phyloP scores from a whole-genome alignment of 108 stramenopile species.

The Cyclotella sp. region DNA sequence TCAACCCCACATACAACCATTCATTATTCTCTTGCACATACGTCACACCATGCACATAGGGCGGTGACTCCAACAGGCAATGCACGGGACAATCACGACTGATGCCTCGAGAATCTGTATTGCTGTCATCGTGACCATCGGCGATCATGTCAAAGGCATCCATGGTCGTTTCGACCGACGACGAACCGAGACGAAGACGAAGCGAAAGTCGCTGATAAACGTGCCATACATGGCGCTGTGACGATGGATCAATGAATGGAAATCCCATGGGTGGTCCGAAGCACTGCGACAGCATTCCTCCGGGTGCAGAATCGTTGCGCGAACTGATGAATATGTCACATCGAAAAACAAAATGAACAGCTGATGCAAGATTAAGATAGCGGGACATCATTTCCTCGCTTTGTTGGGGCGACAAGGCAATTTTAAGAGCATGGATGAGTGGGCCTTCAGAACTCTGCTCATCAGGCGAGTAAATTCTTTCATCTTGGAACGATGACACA shows the following conservation, averaged over 20 bases:
- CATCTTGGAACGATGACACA: slow-evolving; percentile 2
- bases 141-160: slow-evolving; percentile 66
- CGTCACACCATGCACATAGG: slow-evolving; percentile 66
- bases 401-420: slow-evolving; percentile 31
- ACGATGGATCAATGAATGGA: slow-evolving; percentile 52
- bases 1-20: slow-evolving; percentile 71
- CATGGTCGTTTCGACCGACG: slow-evolving; percentile 61
- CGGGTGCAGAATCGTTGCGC: slow-evolving; percentile 12
- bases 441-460: slow-evolving; percentile 4
- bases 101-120: slow-evolving; percentile 40
- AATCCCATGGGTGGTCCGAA: slow-evolving; percentile 61
- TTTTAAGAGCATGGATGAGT: slow-evolving; percentile 36
- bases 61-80: slow-evolving; percentile 68
- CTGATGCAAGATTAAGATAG: slow-evolving; percentile 51
- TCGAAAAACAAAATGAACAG: slow-evolving; percentile 62
- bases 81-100: slow-evolving; percentile 60
- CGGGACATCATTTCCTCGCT: slow-evolving; percentile 38
- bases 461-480: background rate
- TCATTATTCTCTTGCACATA: slow-evolving; percentile 70
- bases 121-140: slow-evolving; percentile 22
- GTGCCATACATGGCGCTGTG: slow-evolving; percentile 61
- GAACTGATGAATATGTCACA: slow-evolving; percentile 49
- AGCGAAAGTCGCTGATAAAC: slow-evolving; percentile 74
- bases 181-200: slow-evolving; percentile 75
- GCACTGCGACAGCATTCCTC: slow-evolving; percentile 67